Evolutionary conservation across 768 basidiomycete genomes (phyloP).

Genomic region (Tylopilus vinaceipallidus): DNA sequence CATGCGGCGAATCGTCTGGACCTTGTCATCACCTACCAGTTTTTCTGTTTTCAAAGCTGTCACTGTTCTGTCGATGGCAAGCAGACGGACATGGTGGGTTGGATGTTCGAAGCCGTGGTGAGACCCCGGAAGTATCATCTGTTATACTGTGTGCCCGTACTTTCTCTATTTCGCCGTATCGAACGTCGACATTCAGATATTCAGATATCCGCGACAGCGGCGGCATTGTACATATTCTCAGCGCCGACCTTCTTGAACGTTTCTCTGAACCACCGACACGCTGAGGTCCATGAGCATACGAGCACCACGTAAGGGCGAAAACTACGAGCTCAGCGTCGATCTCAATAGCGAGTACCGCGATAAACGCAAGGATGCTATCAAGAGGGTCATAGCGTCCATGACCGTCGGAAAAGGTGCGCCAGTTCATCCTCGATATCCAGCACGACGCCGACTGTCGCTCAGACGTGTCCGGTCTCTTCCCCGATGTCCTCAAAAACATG

Average conservation of each 20-base stretch:
- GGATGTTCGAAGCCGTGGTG: no score
- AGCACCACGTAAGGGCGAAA: slow-evolving; percentile 80
- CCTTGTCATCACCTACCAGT: no score
- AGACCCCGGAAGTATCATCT: no score
- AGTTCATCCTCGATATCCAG: background rate
- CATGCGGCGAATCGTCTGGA: no score
- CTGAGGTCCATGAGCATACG: slow-evolving; percentile 43
- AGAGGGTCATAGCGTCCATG: slow-evolving; percentile 96
- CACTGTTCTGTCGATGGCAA: no score
- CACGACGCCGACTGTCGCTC: slow-evolving; percentile 5
- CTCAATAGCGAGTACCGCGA: slow-evolving; percentile 96
- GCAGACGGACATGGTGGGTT: no score
- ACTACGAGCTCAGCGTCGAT: slow-evolving; percentile 95
- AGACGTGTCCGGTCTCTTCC: slow-evolving; percentile 94
- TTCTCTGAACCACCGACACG: slow-evolving; percentile 3
- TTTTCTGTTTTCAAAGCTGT: no score
- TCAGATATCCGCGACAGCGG: background rate
- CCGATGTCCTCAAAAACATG: slow-evolving; percentile 99
- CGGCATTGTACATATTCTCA: background rate
- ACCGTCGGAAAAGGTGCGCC: slow-evolving; percentile 92
- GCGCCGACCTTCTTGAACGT: background rate
- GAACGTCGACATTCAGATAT: background rate
- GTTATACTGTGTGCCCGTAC: no score
- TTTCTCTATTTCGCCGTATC: no score
- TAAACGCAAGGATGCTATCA: slow-evolving; percentile 97